Conservation (phyloP, 768 basidiomycete species). For the Tricholoma terreum region DNA sequence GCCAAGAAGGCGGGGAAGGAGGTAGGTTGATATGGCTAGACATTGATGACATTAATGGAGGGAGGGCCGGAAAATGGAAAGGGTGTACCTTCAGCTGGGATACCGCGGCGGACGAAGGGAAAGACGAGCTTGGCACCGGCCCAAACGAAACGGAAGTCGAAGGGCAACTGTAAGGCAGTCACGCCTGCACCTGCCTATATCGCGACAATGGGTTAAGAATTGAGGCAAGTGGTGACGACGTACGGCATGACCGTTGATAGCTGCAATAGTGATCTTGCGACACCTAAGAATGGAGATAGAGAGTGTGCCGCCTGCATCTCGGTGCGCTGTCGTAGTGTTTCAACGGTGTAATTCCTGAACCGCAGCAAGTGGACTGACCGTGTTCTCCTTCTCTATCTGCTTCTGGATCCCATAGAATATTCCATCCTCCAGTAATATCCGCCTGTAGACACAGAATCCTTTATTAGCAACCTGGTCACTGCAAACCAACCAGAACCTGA, state of each 20-base stretch:
- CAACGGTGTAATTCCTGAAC: background rate
- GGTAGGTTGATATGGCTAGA: slow-evolving; percentile 40
- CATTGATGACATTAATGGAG: background rate
- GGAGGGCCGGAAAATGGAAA: background rate
- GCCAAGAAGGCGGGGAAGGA: slow-evolving; percentile 54
- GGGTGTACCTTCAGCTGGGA: slow-evolving; percentile 42
- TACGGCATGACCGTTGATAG: slow-evolving; percentile 50
- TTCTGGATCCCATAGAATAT: slow-evolving; percentile 34
- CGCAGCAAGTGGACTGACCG: slow-evolving; percentile 28
- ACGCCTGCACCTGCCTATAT: slow-evolving; percentile 39
- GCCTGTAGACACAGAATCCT: slow-evolving; percentile 31
- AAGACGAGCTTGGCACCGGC: slow-evolving; percentile 41
- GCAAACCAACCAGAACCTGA: background rate
- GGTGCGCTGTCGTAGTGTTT: slow-evolving; percentile 33
- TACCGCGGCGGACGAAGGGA: slow-evolving; percentile 44
- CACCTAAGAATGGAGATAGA: slow-evolving; percentile 48
- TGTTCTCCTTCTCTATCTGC: slow-evolving; percentile 46
- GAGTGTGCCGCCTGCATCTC: slow-evolving; percentile 47
- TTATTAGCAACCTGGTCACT: too few species aligned
- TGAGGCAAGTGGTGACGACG: slow-evolving; percentile 7
- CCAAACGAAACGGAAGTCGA: slow-evolving; percentile 48
- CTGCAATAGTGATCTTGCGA: slow-evolving; percentile 51
- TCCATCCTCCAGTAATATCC: slow-evolving; percentile 50
- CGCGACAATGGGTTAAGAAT: background rate
- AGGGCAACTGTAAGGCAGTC: slow-evolving; percentile 43